These are phyloP conservation scores for Prunella vulgaris DNA, from an alignment of 257 asterid genomes.

Conservation along the genomic window DNA sequence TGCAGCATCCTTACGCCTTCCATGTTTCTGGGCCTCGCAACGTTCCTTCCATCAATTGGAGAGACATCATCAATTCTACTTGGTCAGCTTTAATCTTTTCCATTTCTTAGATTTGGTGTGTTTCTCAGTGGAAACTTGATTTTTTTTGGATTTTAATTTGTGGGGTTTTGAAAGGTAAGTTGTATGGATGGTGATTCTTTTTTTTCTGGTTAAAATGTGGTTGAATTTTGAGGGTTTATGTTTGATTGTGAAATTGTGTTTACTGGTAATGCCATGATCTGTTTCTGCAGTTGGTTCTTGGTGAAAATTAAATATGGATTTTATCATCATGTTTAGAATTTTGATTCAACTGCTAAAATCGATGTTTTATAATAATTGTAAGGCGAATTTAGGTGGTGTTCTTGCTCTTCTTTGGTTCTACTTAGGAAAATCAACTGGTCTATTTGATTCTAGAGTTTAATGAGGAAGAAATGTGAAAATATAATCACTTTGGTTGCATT, in stretches of 20 bases:
- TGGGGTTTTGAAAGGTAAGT: too few relatives aligned
- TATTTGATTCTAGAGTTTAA: not conserved
- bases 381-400: not conserved
- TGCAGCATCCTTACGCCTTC: slow-evolving; percentile 65
- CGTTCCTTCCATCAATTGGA: slow-evolving; percentile 68
- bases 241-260: slow-evolving; percentile 1
- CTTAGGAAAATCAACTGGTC: not conserved
- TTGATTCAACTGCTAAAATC: not conserved
- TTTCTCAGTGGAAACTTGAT: not conserved
- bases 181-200: not conserved
- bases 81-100: slow-evolving; percentile 41
- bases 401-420: not conserved
- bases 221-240: not conserved
- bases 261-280: not conserved
- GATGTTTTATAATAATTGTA: not conserved
- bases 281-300: slow-evolving; percentile 1
- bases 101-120: not conserved
- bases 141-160: too few relatives aligned
- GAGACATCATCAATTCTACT: slow-evolving; percentile 61
- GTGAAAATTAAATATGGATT: not conserved
- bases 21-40: slow-evolving; percentile 79
- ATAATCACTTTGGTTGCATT: not conserved
- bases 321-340: not conserved
- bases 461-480: not conserved
- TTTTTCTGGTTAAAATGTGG: not conserved